phyloP scores from a whole-genome alignment of 345 rosid genomes.

The Cardamine occulta region DNA sequence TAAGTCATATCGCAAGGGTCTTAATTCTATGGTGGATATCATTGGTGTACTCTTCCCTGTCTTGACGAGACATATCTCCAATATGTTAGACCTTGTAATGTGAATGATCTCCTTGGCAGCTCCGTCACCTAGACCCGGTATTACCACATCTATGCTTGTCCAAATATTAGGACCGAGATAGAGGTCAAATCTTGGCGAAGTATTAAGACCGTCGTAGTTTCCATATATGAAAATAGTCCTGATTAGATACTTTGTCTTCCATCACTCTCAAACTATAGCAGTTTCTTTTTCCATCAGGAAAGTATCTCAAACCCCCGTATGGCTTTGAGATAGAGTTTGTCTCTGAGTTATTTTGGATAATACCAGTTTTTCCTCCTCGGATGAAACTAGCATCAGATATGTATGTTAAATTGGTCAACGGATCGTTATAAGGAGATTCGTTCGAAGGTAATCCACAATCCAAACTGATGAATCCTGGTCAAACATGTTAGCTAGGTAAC shows the following conservation, averaged over 20 bases:
- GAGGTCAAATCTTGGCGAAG: slow-evolving; percentile 41
- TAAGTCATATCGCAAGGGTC: slow-evolving; percentile 21
- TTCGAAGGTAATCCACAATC: slow-evolving; percentile 47
- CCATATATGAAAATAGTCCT: slow-evolving; percentile 43
- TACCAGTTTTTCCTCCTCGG: slow-evolving; percentile 31
- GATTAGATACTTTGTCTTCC: slow-evolving; percentile 39
- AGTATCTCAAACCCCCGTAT: slow-evolving; percentile 25
- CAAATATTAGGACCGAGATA: slow-evolving; percentile 50
- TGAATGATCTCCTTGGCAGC: slow-evolving; percentile 46
- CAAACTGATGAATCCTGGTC: slow-evolving; percentile 49
- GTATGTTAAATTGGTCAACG: slow-evolving; percentile 1
- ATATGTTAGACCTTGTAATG: slow-evolving; percentile 19
- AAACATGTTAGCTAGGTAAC: not conserved
- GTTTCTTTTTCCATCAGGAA: slow-evolving; percentile 45
- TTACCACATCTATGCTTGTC: slow-evolving; percentile 9
- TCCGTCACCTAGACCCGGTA: not conserved
- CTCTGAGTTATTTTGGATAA: not conserved
- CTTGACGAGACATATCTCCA: slow-evolving; percentile 56
- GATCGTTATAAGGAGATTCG: slow-evolving; percentile 32
- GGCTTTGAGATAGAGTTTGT: not conserved
- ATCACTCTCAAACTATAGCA: slow-evolving; percentile 40
- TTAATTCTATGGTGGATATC: slow-evolving; percentile 33
- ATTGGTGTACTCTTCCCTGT: slow-evolving; percentile 35
- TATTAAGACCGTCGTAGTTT: slow-evolving; percentile 45
- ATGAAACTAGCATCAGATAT: slow-evolving; percentile 39